phyloP scores from a whole-genome alignment of 805 yeast genomes.

The Ogataea chonburiensis region DNA sequence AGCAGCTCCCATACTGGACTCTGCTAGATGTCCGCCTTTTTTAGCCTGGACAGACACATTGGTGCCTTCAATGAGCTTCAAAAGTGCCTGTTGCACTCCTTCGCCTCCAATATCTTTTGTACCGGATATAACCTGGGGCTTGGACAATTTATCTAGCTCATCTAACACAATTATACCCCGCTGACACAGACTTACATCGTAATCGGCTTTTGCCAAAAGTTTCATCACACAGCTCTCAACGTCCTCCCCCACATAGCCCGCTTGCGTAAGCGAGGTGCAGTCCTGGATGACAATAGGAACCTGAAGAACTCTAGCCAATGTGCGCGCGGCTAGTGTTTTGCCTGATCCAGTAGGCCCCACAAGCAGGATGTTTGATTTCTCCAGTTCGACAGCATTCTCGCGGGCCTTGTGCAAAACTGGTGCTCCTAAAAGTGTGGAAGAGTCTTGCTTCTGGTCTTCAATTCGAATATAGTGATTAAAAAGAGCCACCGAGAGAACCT shows the following conservation, averaged over 20 bases:
- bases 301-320: constrained; percentile 49
- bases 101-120: constrained; percentile 62
- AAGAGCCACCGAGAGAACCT: constrained; percentile 59
- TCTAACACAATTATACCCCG: constrained; percentile 60
- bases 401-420: constrained; percentile 13
- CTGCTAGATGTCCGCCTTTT: constrained; percentile 18
- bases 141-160: constrained; percentile 57
- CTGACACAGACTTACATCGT: constrained; percentile 51
- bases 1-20: constrained; percentile 8
- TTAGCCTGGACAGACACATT: constrained; percentile 44
- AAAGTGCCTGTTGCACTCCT: constrained; percentile 61
- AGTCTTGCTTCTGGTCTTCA: constrained; percentile 32
- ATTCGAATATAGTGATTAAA: constrained; percentile 55
- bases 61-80: constrained; percentile 59
- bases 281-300: constrained; percentile 61
- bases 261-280: constrained; percentile 62
- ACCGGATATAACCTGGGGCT: constrained; percentile 45
- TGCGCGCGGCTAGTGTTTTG: constrained; percentile 55
- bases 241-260: constrained; percentile 66
- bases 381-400: constrained; percentile 43
- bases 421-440: constrained; percentile 13
- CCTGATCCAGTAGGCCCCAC: constrained; percentile 66
- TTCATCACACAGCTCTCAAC: constrained; percentile 57
- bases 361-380: constrained; percentile 54
- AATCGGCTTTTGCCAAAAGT: constrained; percentile 47